phyloP scores from a whole-genome alignment of 1,284 basidiomycete genomes.

The Coniferiporia sulphurascens region DNA sequence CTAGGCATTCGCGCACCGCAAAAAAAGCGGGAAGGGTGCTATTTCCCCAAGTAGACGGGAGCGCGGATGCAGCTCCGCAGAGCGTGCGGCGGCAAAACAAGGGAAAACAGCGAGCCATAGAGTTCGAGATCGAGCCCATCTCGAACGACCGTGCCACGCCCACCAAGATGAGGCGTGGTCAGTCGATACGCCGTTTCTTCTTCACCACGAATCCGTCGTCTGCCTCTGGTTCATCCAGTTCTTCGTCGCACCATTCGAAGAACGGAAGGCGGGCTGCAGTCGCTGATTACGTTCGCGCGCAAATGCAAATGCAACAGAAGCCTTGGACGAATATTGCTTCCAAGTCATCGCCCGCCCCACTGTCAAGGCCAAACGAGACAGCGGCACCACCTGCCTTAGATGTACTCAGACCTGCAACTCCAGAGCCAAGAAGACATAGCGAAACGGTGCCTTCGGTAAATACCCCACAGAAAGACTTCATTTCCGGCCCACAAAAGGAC shows the following conservation, averaged over 20 bases:
- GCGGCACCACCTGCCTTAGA: background rate
- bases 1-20: background rate
- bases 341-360: background rate
- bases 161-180: background rate
- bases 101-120: conserved; percentile 10
- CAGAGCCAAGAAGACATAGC: background rate
- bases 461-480: no score
- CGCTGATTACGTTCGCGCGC: conserved; percentile 3
- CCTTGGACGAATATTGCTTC: background rate
- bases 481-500: background rate
- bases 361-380: background rate
- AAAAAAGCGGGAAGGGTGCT: background rate
- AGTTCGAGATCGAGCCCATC: conserved; percentile 6
- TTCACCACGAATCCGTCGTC: conserved; percentile 13
- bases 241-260: background rate
- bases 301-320: conserved; percentile 1
- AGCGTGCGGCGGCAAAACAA: background rate
- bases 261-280: background rate
- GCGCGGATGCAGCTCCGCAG: background rate
- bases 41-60: background rate
- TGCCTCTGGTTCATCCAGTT: conserved; percentile 4
- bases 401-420: background rate
- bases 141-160: background rate
- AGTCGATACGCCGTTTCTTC: conserved; percentile 11
- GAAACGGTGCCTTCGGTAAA: conserved; percentile 3